These are phyloP conservation scores for Kodamaea jinghongensis DNA, from an alignment of 805 yeast genomes.

Conservation along the genomic window DNA sequence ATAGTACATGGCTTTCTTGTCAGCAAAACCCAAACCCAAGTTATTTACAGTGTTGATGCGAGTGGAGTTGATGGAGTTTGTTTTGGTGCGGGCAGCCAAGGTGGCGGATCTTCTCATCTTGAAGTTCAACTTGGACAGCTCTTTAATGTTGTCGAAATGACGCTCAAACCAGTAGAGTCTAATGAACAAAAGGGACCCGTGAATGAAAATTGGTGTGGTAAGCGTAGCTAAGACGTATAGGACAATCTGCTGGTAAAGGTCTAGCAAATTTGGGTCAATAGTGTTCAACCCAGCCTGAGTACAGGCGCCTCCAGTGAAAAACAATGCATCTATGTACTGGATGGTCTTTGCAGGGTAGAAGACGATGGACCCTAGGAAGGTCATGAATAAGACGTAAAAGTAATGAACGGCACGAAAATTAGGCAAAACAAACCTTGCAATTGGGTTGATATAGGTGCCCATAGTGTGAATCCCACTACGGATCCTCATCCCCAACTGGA, in stretches of 20 bases:
- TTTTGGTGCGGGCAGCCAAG: constrained; percentile 52
- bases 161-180: constrained; percentile 89
- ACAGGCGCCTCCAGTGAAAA: constrained; percentile 70
- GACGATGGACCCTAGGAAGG: constrained; percentile 68
- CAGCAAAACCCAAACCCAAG: constrained; percentile 28
- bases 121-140: constrained; percentile 72
- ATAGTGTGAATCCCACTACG: constrained; percentile 36
- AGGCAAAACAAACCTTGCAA: constrained; percentile 42
- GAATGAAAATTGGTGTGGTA: constrained; percentile 87
- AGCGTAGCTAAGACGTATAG: constrained; percentile 61
- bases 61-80: constrained; percentile 30
- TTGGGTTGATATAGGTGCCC: constrained; percentile 40
- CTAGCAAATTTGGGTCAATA: constrained; percentile 59
- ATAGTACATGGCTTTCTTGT: not conserved
- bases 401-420: constrained; percentile 68
- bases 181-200: constrained; percentile 70
- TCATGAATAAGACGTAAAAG: constrained; percentile 59
- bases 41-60: constrained; percentile 25
- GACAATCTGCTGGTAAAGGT: constrained; percentile 76
- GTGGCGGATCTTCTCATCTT: constrained; percentile 81
- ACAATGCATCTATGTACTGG: constrained; percentile 73
- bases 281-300: constrained; percentile 95
- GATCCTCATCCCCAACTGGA: constrained; percentile 17
- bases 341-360: constrained; percentile 71
- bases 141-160: constrained; percentile 77